Conservation (phyloP, 164 flowering plant species). For the Magnolia changhungtana region DNA sequence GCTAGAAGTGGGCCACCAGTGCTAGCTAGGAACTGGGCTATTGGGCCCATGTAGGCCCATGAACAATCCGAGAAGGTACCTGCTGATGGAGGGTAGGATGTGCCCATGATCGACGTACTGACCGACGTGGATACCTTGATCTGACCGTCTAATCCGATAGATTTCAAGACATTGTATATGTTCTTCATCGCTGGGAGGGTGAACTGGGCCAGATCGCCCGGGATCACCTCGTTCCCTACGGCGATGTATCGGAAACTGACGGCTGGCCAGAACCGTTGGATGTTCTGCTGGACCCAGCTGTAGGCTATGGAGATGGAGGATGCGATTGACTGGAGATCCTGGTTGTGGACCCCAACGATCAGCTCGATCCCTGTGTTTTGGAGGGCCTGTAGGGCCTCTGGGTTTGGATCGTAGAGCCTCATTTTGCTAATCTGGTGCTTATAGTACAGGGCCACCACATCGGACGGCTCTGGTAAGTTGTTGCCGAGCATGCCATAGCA, state of each 20-base stretch:
- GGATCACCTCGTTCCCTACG: constrained; percentile 24
- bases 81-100: constrained; percentile 8
- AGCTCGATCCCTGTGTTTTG: constrained; percentile 15
- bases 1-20: constrained; percentile 4
- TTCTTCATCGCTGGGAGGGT: constrained; percentile 17
- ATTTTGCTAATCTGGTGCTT: constrained; percentile 5
- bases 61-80: constrained; percentile 2
- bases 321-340: constrained; percentile 10
- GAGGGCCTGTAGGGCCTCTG: constrained; percentile 7
- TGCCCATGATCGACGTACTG: neutral
- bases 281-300: constrained; percentile 11
- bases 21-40: neutral
- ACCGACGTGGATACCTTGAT: constrained; percentile 13
- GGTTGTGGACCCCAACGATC: constrained; percentile 6
- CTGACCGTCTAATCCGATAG: neutral
- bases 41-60: neutral
- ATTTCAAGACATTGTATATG: neutral
- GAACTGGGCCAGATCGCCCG: constrained; percentile 1
- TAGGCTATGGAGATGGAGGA: neutral
- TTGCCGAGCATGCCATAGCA: constrained; percentile 15
- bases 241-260: constrained; percentile 17
- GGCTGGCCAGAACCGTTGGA: constrained; percentile 6
- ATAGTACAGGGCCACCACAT: constrained; percentile 11
- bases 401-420: constrained; percentile 21
- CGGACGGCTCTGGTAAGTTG: constrained; percentile 10